phyloP scores from a whole-genome alignment of 2,329 filamentous ascomycete species.

The Fusarium mangiferae region DNA sequence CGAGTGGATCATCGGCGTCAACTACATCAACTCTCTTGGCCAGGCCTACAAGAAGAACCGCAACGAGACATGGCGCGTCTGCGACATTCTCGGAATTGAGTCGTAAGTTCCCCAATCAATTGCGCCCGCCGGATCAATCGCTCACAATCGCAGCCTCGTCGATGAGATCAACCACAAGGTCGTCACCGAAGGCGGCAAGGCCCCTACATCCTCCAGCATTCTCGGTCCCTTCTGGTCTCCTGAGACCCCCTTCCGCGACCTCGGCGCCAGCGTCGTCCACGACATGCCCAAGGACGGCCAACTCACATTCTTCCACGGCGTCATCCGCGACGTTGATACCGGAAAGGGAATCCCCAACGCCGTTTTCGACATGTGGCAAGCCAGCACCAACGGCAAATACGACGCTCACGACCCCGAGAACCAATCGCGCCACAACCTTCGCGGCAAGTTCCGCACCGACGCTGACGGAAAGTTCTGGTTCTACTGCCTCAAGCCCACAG shows the following conservation, averaged over 20 bases:
- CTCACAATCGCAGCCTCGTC: slow-evolving; percentile 19
- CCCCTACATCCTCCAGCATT: slow-evolving; percentile 79
- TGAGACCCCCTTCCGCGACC: slow-evolving; percentile 76
- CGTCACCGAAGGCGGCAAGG: slow-evolving; percentile 68
- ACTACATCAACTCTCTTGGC: slow-evolving; percentile 79
- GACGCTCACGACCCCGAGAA: slow-evolving; percentile 79
- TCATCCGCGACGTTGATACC: slow-evolving; percentile 71
- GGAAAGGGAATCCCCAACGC: slow-evolving; percentile 73
- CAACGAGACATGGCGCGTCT: slow-evolving; percentile 80
- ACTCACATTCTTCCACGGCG: slow-evolving; percentile 75
- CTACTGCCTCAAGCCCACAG: slow-evolving; percentile 80
- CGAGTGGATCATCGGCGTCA: slow-evolving; percentile 80
- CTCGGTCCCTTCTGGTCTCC: slow-evolving; percentile 84
- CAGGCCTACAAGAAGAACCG: slow-evolving; percentile 74
- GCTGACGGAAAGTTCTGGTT: slow-evolving; percentile 76
- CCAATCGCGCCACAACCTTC: slow-evolving; percentile 78
- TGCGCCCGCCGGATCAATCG: accelerated
- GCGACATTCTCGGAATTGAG: slow-evolving; percentile 79
- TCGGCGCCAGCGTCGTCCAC: slow-evolving; percentile 74
- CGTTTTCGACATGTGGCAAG: slow-evolving; percentile 83
- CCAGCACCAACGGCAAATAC: slow-evolving; percentile 79
- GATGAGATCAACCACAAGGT: slow-evolving; percentile 71
- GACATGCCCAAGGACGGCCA: slow-evolving; percentile 67
- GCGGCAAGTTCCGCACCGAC: slow-evolving; percentile 79
- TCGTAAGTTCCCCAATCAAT: slow-evolving; percentile 59